Conservation (phyloP, 2,329 filamentous ascomycete species). For the Thermoascus crustaceus region DNA sequence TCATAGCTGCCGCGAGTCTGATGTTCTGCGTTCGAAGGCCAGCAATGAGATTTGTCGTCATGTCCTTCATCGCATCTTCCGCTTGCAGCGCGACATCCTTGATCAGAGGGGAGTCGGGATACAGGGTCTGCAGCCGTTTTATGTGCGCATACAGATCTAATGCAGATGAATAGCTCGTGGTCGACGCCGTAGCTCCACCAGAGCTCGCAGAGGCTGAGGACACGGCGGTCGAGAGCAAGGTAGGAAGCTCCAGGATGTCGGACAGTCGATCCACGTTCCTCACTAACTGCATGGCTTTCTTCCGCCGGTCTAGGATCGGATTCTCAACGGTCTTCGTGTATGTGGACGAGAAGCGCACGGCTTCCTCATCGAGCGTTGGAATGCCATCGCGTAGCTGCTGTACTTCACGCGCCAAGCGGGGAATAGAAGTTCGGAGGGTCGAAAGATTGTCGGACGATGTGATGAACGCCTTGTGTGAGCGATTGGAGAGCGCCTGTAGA, state of each 20-base stretch:
- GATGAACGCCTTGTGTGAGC: conserved; percentile 78
- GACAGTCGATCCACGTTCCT: conserved; percentile 83
- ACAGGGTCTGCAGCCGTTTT: conserved; percentile 71
- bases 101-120: conserved; percentile 70
- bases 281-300: conserved; percentile 70
- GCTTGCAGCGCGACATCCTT: conserved; percentile 66
- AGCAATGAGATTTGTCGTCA: conserved; percentile 75
- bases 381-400: conserved; percentile 62
- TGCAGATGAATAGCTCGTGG: conserved; percentile 75
- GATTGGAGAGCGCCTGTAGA: conserved; percentile 79
- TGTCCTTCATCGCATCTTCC: conserved; percentile 77
- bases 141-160: conserved; percentile 92
- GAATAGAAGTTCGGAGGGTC: conserved; percentile 65
- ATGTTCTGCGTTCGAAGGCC: conserved; percentile 69
- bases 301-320: conserved; percentile 62
- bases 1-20: conserved; percentile 81
- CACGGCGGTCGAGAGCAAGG: conserved; percentile 68
- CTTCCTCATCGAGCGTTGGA: conserved; percentile 69
- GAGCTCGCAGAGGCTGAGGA: conserved; percentile 35
- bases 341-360: conserved; percentile 70
- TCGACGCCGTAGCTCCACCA: conserved; percentile 37
- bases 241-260: conserved; percentile 84
- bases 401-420: conserved; percentile 57
- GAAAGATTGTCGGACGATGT: conserved; percentile 69
- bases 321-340: conserved; percentile 69